Evolutionary conservation across 257 asterid genomes (phyloP), one percentile per base, ranked within the genome.

Genomic region (Jasminum sambac): DNA sequence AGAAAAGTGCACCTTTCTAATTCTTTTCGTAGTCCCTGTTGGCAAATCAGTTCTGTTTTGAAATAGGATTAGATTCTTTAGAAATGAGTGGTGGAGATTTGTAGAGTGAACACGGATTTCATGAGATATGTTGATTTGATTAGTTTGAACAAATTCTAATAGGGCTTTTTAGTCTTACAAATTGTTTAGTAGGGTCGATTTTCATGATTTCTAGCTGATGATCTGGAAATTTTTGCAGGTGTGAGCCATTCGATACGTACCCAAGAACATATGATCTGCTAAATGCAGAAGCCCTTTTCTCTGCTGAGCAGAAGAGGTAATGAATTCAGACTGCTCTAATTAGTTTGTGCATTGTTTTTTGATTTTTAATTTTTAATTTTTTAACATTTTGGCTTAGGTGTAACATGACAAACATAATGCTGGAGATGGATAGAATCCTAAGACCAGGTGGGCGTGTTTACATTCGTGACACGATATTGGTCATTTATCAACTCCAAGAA

Each of bases 191-290:
- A 30, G 36, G 36, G 36, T 30, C 4, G 36, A 30, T 30, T 30
- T 30, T 30, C 36, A 4, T 30, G 36, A 30, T 30, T 30, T 30
- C 36, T 30, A 30, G 36, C 4, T 30, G 36, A 30, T 30, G 36
- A 30, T 30, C 0, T 21, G 44, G 14, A 73, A 46, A 6, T 59
- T 67, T 13, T 44, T 16, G 0, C 81, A 87, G 96, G 96, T 89
- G 96, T 57, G 87, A 85, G 90, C 91, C 96, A 14, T 89, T 89
- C 36, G 83, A 82, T 76, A 87, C 95, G 6, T 84, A 82, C 41
- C 96, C 96, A 34, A 87, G 96, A 84, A 84, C 94, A 9, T 89
- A 89, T 23, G 96, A 89, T 58, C 60, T 82, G 68, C 21, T 89
- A 68, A 79, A 89, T 55, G 94, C 96, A 58, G 86, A 66, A 7